Percentiles rank a stretch among this genome's conserved stretches.
These are phyloP conservation scores for Lactarius pseudohatsudake DNA, from an alignment of 768 basidiomycete species.

Conservation along the genomic window DNA sequence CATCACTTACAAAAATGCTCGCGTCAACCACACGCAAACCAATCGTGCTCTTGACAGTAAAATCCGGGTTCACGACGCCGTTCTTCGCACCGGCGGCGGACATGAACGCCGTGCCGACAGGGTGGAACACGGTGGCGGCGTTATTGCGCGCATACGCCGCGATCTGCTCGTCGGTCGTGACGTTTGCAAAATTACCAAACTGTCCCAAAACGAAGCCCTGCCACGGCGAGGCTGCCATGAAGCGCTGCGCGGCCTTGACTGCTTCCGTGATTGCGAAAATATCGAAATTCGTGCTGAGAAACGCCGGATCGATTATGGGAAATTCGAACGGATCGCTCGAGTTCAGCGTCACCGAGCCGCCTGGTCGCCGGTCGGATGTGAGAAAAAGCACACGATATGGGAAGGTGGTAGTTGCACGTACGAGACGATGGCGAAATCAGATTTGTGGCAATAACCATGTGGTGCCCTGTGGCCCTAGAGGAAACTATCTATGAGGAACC, in stretches of 20 bases:
- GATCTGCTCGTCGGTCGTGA: slow-evolving; percentile 22
- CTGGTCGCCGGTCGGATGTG: not conserved
- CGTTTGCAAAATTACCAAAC: slow-evolving; percentile 1
- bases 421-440: slow-evolving; percentile 18
- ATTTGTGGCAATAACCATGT: not conserved
- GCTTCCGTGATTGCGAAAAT: slow-evolving; percentile 1
- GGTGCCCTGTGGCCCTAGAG: slow-evolving; percentile 2
- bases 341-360: slow-evolving; percentile 30
- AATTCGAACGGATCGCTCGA: slow-evolving; percentile 30
- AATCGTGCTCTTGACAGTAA: slow-evolving; percentile 19
- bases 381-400: not conserved
- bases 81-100: slow-evolving; percentile 1
- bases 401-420: not conserved
- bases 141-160: slow-evolving; percentile 17
- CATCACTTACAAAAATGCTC: slow-evolving; percentile 17
- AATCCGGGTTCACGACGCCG: slow-evolving; percentile 25
- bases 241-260: slow-evolving; percentile 5
- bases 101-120: slow-evolving; percentile 18
- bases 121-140: slow-evolving; percentile 19
- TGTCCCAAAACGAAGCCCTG: slow-evolving; percentile 2
- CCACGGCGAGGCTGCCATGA: slow-evolving; percentile 8
- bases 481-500: not conserved
- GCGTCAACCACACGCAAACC: slow-evolving; percentile 21
- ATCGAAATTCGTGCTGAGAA: slow-evolving; percentile 3
- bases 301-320: slow-evolving; percentile 32